Evolutionary conservation across 345 rosid species (phyloP).

Genomic region (Viola odorata): DNA sequence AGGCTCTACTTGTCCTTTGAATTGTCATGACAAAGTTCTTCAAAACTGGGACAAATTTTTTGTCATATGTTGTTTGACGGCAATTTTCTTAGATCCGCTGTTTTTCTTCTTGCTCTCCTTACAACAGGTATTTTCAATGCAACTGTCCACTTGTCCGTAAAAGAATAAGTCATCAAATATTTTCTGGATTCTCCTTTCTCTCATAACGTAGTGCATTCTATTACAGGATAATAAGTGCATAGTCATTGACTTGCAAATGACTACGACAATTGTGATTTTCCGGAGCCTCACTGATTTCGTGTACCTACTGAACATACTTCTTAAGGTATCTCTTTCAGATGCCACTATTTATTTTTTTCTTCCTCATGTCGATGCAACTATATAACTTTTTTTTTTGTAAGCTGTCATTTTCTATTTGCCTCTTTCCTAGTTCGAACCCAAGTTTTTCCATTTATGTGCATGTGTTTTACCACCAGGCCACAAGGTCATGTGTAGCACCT

Average conservation of each 20-base stretch:
- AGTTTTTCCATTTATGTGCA: no score
- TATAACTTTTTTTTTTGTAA: no score
- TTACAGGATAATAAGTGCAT: conserved; percentile 59
- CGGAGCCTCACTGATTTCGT: conserved; percentile 63
- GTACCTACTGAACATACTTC: conserved; percentile 63
- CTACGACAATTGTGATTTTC: conserved; percentile 39
- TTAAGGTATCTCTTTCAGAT: no score
- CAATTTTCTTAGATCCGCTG: conserved; percentile 74
- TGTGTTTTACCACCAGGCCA: no score
- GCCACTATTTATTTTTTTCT: no score
- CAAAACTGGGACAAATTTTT: conserved; percentile 67
- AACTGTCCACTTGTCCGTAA: background rate
- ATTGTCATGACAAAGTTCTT: conserved; percentile 63
- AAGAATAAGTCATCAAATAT: background rate
- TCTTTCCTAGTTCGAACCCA: no score
- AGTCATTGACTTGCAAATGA: conserved; percentile 38
- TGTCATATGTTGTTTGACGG: conserved; percentile 62
- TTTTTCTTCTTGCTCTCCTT: conserved; percentile 66
- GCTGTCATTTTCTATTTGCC: no score
- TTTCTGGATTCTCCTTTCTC: conserved; percentile 15
- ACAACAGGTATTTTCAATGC: conserved; percentile 43
- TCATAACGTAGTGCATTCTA: no score
- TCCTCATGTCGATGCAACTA: no score
- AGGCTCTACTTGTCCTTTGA: conserved; percentile 82
- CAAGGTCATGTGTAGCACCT: no score